These are phyloP conservation scores for Tirmania nivea DNA, from an alignment of 495 filamentous ascomycete species.

Conservation along the genomic window DNA sequence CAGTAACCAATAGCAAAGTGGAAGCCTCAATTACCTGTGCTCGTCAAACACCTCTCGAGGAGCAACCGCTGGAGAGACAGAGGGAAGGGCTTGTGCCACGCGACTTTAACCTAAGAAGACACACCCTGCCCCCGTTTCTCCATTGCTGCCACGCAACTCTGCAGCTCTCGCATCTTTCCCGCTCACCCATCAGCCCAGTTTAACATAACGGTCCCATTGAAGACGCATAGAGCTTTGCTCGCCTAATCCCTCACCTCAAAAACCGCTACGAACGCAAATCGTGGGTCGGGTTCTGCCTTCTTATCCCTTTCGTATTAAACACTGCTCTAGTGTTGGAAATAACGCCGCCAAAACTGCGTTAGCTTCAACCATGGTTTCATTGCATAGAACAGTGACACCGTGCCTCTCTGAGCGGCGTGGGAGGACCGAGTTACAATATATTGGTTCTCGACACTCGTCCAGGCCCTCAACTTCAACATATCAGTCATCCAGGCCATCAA, in stretches of 20 bases:
- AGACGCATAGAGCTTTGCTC: neutral
- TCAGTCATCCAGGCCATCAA: constrained; percentile 2
- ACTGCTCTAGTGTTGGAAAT: no score
- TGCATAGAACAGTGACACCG: constrained; percentile 12
- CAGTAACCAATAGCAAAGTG: no score
- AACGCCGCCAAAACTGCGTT: neutral
- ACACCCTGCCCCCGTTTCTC: no score
- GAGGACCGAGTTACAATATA: constrained; percentile 16
- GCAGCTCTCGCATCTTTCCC: neutral
- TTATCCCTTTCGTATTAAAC: no score
- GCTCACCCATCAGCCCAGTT: neutral
- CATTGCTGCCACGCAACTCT: neutral
- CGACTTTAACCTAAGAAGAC: no score
- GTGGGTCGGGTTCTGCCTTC: no score
- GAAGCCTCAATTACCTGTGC: no score
- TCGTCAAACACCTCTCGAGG: no score
- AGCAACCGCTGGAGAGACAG: no score
- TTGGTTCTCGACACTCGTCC: constrained; percentile 12
- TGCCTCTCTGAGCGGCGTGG: constrained; percentile 17
- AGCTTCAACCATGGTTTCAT: neutral
- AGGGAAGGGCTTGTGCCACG: no score
- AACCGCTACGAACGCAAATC: no score
- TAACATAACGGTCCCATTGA: neutral
- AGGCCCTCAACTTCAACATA: neutral
- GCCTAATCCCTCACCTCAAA: no score